phyloP scores from a whole-genome alignment of 495 filamentous ascomycete species.

The Tuber brumale region DNA sequence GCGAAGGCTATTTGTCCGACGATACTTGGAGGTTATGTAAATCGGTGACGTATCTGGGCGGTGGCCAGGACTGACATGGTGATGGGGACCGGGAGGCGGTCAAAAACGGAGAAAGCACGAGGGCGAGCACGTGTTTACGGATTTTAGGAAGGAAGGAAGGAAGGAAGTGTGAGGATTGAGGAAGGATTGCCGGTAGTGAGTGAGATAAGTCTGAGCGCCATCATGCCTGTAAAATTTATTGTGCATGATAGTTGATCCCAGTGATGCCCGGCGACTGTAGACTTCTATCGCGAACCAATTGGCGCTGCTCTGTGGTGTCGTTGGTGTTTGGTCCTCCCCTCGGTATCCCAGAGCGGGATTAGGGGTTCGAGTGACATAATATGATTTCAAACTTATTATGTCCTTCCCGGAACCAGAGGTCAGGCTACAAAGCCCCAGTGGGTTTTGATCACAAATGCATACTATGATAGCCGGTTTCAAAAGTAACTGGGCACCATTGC shows the following conservation, averaged over 20 bases:
- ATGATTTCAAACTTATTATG: neutral
- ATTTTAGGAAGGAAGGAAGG: neutral
- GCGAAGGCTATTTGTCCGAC: conserved; percentile 3
- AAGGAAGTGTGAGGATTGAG: neutral
- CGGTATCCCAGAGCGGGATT: neutral
- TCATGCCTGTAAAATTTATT: neutral
- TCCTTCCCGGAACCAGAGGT: neutral
- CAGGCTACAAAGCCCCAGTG: neutral
- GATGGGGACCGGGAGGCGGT: neutral
- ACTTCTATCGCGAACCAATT: neutral
- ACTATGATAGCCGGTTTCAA: too few relatives aligned
- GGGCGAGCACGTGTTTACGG: neutral
- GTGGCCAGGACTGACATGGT: neutral
- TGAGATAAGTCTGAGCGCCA: neutral
- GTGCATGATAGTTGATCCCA: neutral
- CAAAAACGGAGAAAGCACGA: neutral
- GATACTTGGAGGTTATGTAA: neutral
- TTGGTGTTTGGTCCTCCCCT: neutral
- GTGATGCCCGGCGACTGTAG: neutral
- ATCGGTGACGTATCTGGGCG: neutral
- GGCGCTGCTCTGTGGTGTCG: neutral
- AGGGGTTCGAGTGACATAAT: neutral
- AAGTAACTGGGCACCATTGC: too few relatives aligned
- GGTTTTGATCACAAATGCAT: neutral
- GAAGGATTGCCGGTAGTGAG: neutral